Base-by-base conservation (phyloP, 345 rosid genomes). In the Nephelium lappaceum region DNA sequence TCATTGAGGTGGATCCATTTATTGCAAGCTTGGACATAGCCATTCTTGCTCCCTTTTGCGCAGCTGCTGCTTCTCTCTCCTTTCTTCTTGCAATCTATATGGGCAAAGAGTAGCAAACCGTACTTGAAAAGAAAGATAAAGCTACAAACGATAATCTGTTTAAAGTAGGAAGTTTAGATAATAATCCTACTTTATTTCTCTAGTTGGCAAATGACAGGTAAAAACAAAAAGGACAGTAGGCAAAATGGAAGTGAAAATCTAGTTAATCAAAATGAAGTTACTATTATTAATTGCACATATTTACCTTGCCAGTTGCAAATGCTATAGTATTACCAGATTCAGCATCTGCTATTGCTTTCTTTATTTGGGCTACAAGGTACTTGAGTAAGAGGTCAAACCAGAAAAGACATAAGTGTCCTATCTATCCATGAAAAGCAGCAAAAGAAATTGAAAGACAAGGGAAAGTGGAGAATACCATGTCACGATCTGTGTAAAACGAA, bases 291-390 rank as follows among this genome's bases (percentile, higher is more conserved):
- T 0, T 31, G n/a, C 23, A 71, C 80, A 74, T 18, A 23, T 51
- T 11, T 78, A 85, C 87, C 87, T 85, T 85, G 21, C 87, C 87
- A 23, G 83, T 85, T 39, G 87, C 87, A 77, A 82, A 82, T 25
- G 81, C 71, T 45, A 82, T 75, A 7, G 69, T 45, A 71, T 78
- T 82, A 27, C 87, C 87, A 71, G 85, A 80, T 77, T 82, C 82
- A 57, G 39, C 80, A 74, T 82, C 85, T 31, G 83, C 78, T 47
- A 82, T 77, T 47, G 84, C 84, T 76, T 85, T 85, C 75, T 74
- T 85, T 77, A 85, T 85, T 70, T 82, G 83, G 10, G 78, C 72
- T 75, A 85, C 85, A 3, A 85, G 78, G 76, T 74, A 71, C 87
- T 85, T 62, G 12, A 72, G 64, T 23, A 72, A 4, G 25, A 18